Conservation (phyloP, 2,329 filamentous ascomycete genomes). For the Hypoxylon sp. region DNA sequence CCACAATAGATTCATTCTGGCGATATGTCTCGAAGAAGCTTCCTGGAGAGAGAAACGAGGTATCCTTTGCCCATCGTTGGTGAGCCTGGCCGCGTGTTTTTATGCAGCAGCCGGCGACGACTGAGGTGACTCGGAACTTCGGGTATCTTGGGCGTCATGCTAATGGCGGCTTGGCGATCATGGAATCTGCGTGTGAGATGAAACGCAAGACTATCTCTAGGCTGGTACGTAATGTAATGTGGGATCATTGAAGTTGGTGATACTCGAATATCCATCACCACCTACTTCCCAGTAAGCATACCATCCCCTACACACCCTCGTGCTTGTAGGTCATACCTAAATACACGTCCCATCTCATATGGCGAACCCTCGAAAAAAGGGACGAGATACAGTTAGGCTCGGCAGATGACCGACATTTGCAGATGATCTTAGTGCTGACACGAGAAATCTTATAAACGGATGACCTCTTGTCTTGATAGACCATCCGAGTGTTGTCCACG, state of each 20-base stretch:
- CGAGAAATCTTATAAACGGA: not conserved
- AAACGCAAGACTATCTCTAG: not conserved
- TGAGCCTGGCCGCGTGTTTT: not conserved
- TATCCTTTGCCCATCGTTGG: not conserved
- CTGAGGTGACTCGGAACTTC: constrained; percentile 1
- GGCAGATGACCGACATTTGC: not conserved
- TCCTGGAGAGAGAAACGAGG: not conserved
- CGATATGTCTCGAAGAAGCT: not conserved
- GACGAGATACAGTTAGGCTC: not conserved
- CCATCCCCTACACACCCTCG: not conserved
- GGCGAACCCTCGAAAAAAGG: not conserved
- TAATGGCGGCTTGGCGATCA: not conserved
- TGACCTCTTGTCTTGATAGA: not conserved
- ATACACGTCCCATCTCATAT: not conserved
- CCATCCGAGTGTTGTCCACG: not conserved
- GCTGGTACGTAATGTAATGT: not conserved
- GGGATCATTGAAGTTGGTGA: not conserved
- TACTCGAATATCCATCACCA: not conserved
- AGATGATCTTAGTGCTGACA: not conserved
- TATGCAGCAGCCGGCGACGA: constrained; percentile 8
- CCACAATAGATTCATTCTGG: constrained; percentile 27
- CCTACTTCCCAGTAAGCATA: not conserved
- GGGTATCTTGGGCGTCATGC: not conserved
- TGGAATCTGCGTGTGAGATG: not conserved
- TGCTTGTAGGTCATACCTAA: not conserved